These are phyloP conservation scores for Saccharomycopsis babjevae DNA, from an alignment of 805 yeast species.

Conservation along the genomic window DNA sequence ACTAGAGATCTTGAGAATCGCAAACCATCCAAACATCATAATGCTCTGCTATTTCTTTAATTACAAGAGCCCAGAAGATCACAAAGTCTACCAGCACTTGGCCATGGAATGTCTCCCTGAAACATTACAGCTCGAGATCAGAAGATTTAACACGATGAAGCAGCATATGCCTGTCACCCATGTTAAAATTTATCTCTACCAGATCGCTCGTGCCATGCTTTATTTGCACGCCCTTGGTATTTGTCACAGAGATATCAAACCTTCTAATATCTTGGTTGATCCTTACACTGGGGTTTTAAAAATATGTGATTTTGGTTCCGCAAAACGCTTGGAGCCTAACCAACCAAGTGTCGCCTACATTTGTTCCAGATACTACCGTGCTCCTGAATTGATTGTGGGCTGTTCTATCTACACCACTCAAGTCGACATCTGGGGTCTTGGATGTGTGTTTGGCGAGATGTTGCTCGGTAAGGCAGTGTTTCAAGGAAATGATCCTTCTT, in stretches of 20 bases:
- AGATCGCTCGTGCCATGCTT: constrained; percentile 74
- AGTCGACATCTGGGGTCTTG: constrained; percentile 96
- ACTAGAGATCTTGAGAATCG: constrained; percentile 61
- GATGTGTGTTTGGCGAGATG: constrained; percentile 95
- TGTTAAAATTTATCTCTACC: constrained; percentile 68
- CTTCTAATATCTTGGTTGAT: constrained; percentile 70
- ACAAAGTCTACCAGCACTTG: constrained; percentile 62
- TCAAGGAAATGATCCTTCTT: constrained; percentile 83
- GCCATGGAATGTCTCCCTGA: constrained; percentile 87
- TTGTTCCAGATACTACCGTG: constrained; percentile 90
- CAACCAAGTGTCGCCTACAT: constrained; percentile 92
- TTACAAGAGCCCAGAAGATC: constrained; percentile 51
- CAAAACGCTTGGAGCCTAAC: constrained; percentile 64
- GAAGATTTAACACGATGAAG: constrained; percentile 48
- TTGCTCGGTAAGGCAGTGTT: constrained; percentile 87
- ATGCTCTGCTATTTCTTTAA: constrained; percentile 61
- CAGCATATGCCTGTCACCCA: constrained; percentile 60
- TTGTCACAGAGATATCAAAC: constrained; percentile 78
- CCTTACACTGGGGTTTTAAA: constrained; percentile 57
- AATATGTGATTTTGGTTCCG: constrained; percentile 81
- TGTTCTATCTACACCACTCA: constrained; percentile 78
- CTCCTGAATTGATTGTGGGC: constrained; percentile 93
- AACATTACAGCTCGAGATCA: constrained; percentile 66
- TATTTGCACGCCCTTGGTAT: constrained; percentile 73
- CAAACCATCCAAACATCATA: constrained; percentile 74